Evolutionary conservation across 2,329 filamentous ascomycete genomes (phyloP).

Genomic region (Penicillium sp.): DNA sequence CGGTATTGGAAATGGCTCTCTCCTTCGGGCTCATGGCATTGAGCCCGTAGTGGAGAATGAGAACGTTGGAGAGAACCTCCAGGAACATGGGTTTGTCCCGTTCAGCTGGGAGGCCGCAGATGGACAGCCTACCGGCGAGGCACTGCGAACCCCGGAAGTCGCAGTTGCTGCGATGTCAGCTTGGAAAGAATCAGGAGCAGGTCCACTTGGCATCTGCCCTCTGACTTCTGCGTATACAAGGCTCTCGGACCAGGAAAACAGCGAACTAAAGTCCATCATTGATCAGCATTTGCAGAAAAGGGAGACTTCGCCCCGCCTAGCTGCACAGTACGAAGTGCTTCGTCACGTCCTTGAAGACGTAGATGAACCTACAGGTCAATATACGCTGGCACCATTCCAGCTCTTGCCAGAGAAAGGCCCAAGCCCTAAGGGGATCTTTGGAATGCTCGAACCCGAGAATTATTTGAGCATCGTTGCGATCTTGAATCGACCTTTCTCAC

Average conservation of each 20-base stretch:
- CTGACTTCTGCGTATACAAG: conserved; percentile 14
- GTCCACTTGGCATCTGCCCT: conserved; percentile 21
- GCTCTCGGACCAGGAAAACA: not conserved
- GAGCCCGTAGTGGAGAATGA: conserved; percentile 43
- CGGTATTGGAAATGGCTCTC: conserved; percentile 52
- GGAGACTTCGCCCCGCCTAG: not conserved
- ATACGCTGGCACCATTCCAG: conserved; percentile 19
- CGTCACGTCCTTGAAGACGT: conserved; percentile 13
- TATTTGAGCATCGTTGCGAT: conserved; percentile 21
- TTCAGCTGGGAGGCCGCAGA: conserved; percentile 21
- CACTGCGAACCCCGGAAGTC: conserved; percentile 18
- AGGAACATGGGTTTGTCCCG: conserved; percentile 41
- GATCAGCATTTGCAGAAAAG: conserved; percentile 2
- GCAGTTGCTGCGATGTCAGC: conserved; percentile 18
- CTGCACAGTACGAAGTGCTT: conserved; percentile 12
- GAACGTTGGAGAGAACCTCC: conserved; percentile 51
- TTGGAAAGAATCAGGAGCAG: conserved; percentile 21
- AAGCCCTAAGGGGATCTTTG: conserved; percentile 9
- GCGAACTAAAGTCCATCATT: not conserved
- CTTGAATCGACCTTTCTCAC: conserved; percentile 30
- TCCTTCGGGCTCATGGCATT: conserved; percentile 45
- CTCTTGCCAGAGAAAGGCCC: conserved; percentile 10
- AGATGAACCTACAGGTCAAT: conserved; percentile 17
- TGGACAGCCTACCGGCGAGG: conserved; percentile 23
- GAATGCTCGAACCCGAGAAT: conserved; percentile 12